phyloP scores from a whole-genome alignment of 2,329 filamentous ascomycete species.

The Talaromyces marneffei region DNA sequence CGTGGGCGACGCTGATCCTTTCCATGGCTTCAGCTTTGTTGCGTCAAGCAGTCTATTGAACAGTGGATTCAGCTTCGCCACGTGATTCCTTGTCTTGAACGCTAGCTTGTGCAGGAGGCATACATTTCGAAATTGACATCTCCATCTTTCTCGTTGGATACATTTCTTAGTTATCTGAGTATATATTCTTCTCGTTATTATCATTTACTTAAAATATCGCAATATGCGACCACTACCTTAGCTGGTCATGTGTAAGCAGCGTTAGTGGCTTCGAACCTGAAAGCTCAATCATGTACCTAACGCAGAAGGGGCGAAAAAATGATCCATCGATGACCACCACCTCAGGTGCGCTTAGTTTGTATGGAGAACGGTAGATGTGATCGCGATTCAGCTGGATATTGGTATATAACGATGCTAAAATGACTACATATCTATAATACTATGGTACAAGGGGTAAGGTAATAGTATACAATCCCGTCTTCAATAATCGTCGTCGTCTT shows the following conservation, averaged over 20 bases:
- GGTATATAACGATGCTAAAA: not conserved
- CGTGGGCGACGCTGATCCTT: conserved; percentile 35
- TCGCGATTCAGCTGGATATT: not conserved
- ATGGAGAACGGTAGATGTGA: not conserved
- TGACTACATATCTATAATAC: not conserved
- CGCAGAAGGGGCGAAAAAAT: not conserved
- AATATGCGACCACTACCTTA: not conserved
- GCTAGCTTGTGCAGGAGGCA: not conserved
- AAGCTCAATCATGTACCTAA: not conserved
- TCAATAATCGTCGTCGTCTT: not conserved
- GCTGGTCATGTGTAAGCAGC: not conserved
- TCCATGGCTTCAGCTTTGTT: conserved; percentile 47
- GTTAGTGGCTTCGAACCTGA: not conserved
- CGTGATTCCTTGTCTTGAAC: conserved; percentile 7
- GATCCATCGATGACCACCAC: not conserved
- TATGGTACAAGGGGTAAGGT: not conserved
- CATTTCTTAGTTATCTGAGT: not conserved
- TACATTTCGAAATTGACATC: not conserved
- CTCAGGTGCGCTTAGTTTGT: not conserved
- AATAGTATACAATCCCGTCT: not conserved
- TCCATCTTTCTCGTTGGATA: no score
- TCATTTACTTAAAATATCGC: not conserved
- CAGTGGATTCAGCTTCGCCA: conserved; percentile 27
- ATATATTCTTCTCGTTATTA: not conserved
- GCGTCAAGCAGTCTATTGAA: conserved; percentile 45